Conservation (phyloP, 768 basidiomycete species). For the Serendipita sp. region DNA sequence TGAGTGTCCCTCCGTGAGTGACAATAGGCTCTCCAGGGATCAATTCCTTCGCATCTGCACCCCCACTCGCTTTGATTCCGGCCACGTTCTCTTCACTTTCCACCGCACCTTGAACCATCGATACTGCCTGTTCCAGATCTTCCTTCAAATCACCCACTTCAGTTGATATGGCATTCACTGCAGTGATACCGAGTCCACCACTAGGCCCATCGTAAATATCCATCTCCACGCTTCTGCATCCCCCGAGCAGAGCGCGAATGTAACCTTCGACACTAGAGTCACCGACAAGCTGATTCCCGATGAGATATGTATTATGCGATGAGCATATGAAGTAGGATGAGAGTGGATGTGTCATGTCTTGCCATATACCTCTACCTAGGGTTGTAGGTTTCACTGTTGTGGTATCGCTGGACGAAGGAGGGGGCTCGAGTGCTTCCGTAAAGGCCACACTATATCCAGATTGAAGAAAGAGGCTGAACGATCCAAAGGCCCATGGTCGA, state of each 20-base stretch:
- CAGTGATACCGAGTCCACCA: neutral
- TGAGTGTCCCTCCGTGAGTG: conserved; percentile 81
- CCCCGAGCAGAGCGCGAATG: conserved; percentile 74
- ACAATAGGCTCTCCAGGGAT: conserved; percentile 52
- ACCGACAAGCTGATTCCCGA: conserved; percentile 75
- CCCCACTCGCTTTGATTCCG: neutral
- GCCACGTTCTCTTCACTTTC: neutral
- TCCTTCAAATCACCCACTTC: conserved; percentile 82
- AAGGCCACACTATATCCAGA: conserved; percentile 60
- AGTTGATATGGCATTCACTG: conserved; percentile 11
- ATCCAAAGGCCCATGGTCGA: conserved; percentile 33
- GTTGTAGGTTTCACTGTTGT: neutral
- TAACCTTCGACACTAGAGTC: conserved; percentile 79
- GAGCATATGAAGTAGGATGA: conserved; percentile 80
- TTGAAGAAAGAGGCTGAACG: conserved; percentile 63
- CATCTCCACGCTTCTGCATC: conserved; percentile 88
- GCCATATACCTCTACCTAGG: conserved; percentile 33
- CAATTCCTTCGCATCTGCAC: conserved; percentile 1
- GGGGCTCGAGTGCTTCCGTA: conserved; percentile 23
- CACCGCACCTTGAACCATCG: neutral
- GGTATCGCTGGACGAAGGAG: neutral
- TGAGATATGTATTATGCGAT: conserved; percentile 85
- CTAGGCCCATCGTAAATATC: conserved; percentile 25
- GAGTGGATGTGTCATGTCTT: conserved; percentile 81
- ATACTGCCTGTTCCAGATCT: conserved; percentile 23